Percentiles rank a stretch among this genome's conserved stretches.
Conservation (phyloP, 78 protist species). For the Speleostelium caveatum region DNA sequence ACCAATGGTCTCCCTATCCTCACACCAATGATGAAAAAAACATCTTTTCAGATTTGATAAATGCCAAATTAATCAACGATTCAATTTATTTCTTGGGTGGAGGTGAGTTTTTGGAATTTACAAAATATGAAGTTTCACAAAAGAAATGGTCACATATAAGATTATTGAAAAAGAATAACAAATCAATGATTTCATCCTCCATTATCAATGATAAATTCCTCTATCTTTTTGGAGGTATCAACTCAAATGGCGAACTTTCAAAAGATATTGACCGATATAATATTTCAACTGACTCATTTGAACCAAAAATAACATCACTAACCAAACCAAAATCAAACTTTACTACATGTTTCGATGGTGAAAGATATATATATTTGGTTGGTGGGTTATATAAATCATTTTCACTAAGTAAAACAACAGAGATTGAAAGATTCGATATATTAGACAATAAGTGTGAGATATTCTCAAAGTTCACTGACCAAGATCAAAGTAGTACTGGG, state of each 20-base stretch:
- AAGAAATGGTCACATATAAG: neutral
- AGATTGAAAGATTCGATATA: constrained; percentile 35
- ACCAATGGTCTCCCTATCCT: neutral
- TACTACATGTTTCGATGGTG: constrained; percentile 34
- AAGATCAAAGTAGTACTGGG: constrained; percentile 2
- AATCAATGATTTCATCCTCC: too few relatives aligned
- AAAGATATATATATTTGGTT: constrained; percentile 34
- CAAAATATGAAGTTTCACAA: too few relatives aligned
- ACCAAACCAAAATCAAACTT: constrained; percentile 11
- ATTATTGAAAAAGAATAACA: too few relatives aligned
- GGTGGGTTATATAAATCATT: constrained; percentile 47
- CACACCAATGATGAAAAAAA: neutral
- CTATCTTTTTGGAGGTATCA: constrained; percentile 47
- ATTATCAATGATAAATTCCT: neutral
- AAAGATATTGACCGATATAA: constrained; percentile 31
- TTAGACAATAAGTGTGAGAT: constrained; percentile 3
- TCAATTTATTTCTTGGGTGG: neutral
- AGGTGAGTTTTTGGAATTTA: neutral
- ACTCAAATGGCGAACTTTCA: neutral
- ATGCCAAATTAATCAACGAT: neutral
- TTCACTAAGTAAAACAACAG: neutral
- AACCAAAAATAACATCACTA: neutral
- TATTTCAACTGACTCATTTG: constrained; percentile 10
- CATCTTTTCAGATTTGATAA: neutral
- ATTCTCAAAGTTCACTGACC: constrained; percentile 8